phyloP scores from a whole-genome alignment of 2,329 filamentous ascomycete genomes.

The Aspergillus fructus region DNA sequence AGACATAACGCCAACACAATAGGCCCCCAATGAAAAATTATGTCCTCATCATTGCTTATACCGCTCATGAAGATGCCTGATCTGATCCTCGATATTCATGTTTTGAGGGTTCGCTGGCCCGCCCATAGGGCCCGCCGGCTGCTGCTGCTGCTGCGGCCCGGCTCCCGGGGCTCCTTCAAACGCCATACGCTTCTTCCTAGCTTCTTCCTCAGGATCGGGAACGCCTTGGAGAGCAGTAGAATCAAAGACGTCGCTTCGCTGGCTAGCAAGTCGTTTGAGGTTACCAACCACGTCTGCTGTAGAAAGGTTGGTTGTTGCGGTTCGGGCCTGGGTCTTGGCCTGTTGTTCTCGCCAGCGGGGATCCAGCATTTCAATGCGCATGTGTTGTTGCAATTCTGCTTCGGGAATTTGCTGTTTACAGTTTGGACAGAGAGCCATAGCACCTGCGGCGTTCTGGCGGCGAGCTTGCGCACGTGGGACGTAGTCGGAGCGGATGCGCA shows the following conservation, averaged over 20 bases:
- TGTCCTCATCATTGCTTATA: slow-evolving; percentile 33
- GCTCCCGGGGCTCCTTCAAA: slow-evolving; percentile 28
- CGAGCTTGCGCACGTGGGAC: slow-evolving; percentile 78
- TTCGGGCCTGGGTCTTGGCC: slow-evolving; percentile 80
- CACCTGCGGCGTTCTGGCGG: slow-evolving; percentile 64
- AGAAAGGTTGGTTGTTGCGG: slow-evolving; percentile 80
- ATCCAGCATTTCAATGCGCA: slow-evolving; percentile 91
- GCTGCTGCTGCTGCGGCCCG: slow-evolving; percentile 20
- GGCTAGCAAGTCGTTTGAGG: slow-evolving; percentile 88
- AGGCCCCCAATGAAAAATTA: not conserved
- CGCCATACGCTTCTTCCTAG: slow-evolving; percentile 74
- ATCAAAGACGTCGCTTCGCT: slow-evolving; percentile 86
- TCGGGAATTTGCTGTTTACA: slow-evolving; percentile 87
- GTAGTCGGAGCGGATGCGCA: slow-evolving; percentile 93
- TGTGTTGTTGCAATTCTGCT: slow-evolving; percentile 85
- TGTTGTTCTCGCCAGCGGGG: slow-evolving; percentile 96
- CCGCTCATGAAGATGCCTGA: slow-evolving; percentile 66
- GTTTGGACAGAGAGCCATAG: slow-evolving; percentile 76
- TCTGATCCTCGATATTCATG: slow-evolving; percentile 83
- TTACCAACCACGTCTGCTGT: slow-evolving; percentile 89
- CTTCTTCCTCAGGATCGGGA: slow-evolving; percentile 70
- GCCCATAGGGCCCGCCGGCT: slow-evolving; percentile 30
- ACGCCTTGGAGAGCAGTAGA: slow-evolving; percentile 49
- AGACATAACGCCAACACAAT: slow-evolving; percentile 2
- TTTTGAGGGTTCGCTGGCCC: slow-evolving; percentile 34